These are phyloP conservation scores for Didymella exigua DNA, from an alignment of 2,329 filamentous ascomycete genomes.

Conservation along the genomic window DNA sequence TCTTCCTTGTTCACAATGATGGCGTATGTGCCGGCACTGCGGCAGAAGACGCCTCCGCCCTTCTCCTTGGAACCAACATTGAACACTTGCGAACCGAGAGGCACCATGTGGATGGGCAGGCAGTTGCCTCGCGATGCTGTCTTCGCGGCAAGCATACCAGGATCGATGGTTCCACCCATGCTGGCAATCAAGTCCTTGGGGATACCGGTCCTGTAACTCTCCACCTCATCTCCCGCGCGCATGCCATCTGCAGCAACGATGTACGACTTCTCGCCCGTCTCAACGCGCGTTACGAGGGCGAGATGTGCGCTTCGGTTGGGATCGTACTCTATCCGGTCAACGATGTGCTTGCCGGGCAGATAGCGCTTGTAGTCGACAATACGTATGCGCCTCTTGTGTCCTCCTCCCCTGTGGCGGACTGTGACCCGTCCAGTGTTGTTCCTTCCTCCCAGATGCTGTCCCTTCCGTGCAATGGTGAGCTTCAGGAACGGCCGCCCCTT, in stretches of 20 bases:
- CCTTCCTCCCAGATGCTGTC: conserved; percentile 88
- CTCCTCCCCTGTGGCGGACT: conserved; percentile 89
- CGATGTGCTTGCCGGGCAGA: conserved; percentile 79
- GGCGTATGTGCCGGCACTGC: conserved; percentile 91
- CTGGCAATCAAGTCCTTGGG: conserved; percentile 82
- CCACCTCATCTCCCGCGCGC: conserved; percentile 85
- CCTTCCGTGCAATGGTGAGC: conserved; percentile 90
- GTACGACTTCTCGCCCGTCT: conserved; percentile 79
- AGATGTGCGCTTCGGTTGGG: conserved; percentile 93
- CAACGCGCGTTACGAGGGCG: conserved; percentile 78
- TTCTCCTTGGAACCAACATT: conserved; percentile 78
- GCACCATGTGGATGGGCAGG: conserved; percentile 92
- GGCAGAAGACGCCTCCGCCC: conserved; percentile 85
- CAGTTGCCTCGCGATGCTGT: conserved; percentile 96
- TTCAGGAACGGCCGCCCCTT: conserved; percentile 83
- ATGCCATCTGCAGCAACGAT: conserved; percentile 95
- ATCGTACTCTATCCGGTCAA: conserved; percentile 96
- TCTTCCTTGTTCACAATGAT: conserved; percentile 89
- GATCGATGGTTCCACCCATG: conserved; percentile 93
- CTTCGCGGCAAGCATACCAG: conserved; percentile 92
- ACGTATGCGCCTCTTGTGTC: conserved; percentile 87
- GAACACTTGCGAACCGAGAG: conserved; percentile 89
- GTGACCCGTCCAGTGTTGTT: conserved; percentile 87
- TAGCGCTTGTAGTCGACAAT: conserved; percentile 86
- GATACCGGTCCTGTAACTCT: conserved; percentile 90